Evolutionary conservation across 768 basidiomycete species (phyloP), one percentile per base, ranked within the genome.

Genomic region (Ramaria sp.): DNA sequence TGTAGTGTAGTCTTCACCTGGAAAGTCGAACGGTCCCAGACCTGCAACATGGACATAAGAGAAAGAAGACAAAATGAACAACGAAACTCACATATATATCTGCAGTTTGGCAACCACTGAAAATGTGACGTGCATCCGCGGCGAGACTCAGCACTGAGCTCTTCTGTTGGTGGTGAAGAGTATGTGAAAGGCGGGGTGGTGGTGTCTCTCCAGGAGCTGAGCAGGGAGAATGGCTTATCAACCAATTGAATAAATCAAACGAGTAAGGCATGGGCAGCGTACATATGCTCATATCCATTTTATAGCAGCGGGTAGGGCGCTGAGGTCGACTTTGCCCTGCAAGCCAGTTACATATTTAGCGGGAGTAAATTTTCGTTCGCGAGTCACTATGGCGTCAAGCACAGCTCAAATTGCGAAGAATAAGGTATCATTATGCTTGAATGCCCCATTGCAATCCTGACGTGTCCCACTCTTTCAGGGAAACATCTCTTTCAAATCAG

Each of bases 401-500:
- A 39, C 25, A 13, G 51, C 51, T 18, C 37, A 52, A 28, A 43
- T 52, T 52, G 51, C 53, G 22, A 55, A 55, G 34, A 42, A 55
- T 27, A 55, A 55, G 28, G 53, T 48, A 52, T 15, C 8, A 20
- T 24, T 8, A 6, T 42, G 20, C 20, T 43, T 41, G 5, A 13
- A 2, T 15, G n/a, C 20, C 27, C 41, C 2, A 25, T 25, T n/a
- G 8, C 37, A 16, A 32, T 6, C 2, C 7, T 25, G 16, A 39
- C 27, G 28, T 52, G 20, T 38, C 34, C 34, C 52, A 43, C 13
- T 36, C 25, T 15, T 37, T 15, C 60, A 95, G 93, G 94, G 94
- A 54, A 95, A 97, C 60, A 70, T 74, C 4, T 81, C 90, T 0
- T 96, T 94, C 77, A 90, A 90, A 65, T 70, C 76, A 1, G 86